phyloP scores from a whole-genome alignment of 2,329 filamentous ascomycete genomes.

The Remersonia thermophila region DNA sequence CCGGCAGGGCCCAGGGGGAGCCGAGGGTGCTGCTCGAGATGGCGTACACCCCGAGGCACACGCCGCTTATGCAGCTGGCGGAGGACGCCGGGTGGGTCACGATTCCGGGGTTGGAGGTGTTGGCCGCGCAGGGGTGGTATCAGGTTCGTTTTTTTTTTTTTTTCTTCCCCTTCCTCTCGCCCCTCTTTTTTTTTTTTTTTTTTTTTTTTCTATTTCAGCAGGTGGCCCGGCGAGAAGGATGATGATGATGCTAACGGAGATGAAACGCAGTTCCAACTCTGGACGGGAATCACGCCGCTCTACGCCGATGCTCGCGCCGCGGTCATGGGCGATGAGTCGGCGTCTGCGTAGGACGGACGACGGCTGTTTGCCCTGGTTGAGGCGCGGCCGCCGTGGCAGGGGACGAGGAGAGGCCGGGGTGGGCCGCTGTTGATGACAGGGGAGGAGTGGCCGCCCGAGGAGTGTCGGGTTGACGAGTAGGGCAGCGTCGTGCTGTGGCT shows the following conservation, averaged over 20 bases:
- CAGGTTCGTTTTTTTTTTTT: constrained; percentile 46
- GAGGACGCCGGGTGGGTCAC: constrained; percentile 66
- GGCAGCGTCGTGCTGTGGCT: too few relatives aligned
- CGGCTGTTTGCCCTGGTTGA: not conserved
- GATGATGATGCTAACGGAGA: constrained; percentile 2
- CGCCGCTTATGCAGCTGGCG: constrained; percentile 74
- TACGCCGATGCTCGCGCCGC: constrained; percentile 56
- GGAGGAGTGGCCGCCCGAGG: too few relatives aligned
- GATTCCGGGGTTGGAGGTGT: constrained; percentile 76
- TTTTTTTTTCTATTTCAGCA: not conserved
- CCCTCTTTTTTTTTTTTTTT: constrained; percentile 34
- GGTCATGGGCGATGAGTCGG: constrained; percentile 32
- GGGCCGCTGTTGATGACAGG: too few relatives aligned
- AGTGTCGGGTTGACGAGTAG: too few relatives aligned
- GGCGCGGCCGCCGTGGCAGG: not conserved
- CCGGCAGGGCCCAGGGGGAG: constrained; percentile 20
- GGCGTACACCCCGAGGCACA: constrained; percentile 85
- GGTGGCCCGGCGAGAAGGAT: too few relatives aligned
- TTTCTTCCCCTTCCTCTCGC: not conserved
- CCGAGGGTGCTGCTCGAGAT: constrained; percentile 70
- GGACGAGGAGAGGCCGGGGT: too few relatives aligned
- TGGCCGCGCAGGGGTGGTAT: constrained; percentile 80
- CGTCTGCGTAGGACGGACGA: not conserved
- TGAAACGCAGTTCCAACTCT: constrained; percentile 54
- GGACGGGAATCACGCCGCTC: constrained; percentile 69